These are phyloP conservation scores for Aspergillus sp. DNA, from an alignment of 2,329 filamentous ascomycete species.

Conservation along the genomic window DNA sequence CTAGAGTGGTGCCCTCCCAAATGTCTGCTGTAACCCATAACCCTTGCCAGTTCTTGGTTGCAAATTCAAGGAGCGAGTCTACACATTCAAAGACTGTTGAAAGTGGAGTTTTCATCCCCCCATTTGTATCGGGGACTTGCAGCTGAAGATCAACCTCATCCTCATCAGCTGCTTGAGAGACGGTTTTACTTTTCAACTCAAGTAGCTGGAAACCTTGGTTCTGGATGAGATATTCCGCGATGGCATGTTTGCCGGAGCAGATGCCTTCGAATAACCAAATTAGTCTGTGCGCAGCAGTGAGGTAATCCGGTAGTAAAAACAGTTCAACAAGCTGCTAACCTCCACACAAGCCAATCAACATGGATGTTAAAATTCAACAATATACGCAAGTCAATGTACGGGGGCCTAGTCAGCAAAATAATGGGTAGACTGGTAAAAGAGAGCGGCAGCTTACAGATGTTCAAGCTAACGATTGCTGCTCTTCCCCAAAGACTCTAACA, in stretches of 20 bases:
- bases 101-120: constrained; percentile 15
- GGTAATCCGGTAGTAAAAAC: background rate
- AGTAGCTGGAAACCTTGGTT: constrained; percentile 79
- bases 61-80: constrained; percentile 74
- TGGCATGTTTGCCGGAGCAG: constrained; percentile 87
- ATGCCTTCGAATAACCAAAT: constrained; percentile 62
- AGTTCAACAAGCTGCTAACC: constrained; percentile 31
- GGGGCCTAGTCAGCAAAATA: background rate
- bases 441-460: background rate
- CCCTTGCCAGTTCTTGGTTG: constrained; percentile 79
- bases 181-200: constrained; percentile 50
- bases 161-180: constrained; percentile 21
- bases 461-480: background rate
- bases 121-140: constrained; percentile 24
- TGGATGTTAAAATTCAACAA: constrained; percentile 22
- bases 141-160: constrained; percentile 28
- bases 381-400: background rate
- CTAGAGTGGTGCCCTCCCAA: constrained; percentile 68
- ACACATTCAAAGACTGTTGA: constrained; percentile 57
- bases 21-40: constrained; percentile 87
- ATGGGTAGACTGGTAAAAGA: background rate
- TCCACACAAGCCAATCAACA: constrained; percentile 55
- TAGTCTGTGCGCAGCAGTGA: constrained; percentile 10
- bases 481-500: background rate
- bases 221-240: constrained; percentile 82